phyloP scores from a whole-genome alignment of 2,329 filamentous ascomycete species.

The Penicillium expansum region DNA sequence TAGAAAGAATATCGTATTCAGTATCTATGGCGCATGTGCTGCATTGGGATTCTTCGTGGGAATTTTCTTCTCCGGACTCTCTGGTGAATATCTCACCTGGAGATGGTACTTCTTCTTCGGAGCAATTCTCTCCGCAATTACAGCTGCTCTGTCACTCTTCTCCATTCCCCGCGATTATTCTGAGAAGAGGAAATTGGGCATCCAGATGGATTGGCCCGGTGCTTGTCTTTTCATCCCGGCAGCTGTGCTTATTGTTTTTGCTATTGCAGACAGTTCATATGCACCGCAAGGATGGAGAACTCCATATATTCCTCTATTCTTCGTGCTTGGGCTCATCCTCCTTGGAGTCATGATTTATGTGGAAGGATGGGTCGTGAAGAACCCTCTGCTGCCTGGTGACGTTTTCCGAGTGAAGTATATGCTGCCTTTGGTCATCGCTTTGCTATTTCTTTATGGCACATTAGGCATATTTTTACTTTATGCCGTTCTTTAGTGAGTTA shows the following conservation, averaged over 20 bases:
- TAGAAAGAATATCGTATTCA: conserved; percentile 66
- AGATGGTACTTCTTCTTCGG: conserved; percentile 69
- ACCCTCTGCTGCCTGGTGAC: conserved; percentile 67
- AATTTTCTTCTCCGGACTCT: conserved; percentile 63
- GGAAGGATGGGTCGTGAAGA: conserved; percentile 66
- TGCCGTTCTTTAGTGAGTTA: conserved; percentile 61
- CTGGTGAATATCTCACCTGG: conserved; percentile 57
- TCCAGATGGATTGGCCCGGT: conserved; percentile 70
- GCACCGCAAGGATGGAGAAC: conserved; percentile 69
- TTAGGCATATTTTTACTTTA: conserved; percentile 70
- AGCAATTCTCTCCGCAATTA: conserved; percentile 51
- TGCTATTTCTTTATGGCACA: conserved; percentile 67
- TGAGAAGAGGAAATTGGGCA: conserved; percentile 36
- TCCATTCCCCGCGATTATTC: conserved; percentile 48
- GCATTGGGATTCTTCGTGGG: conserved; percentile 54
- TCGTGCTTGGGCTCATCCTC: conserved; percentile 61
- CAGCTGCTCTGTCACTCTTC: conserved; percentile 44
- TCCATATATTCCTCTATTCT: conserved; percentile 66
- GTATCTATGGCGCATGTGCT: conserved; percentile 54
- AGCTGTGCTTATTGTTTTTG: conserved; percentile 68
- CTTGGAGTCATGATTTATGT: conserved; percentile 64
- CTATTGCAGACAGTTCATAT: conserved; percentile 70
- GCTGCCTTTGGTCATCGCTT: conserved; percentile 57
- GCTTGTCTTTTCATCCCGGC: conserved; percentile 60
- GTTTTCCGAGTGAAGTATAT: conserved; percentile 70